Evolutionary conservation across 148 eudicot genomes (phyloP), one percentile per base, ranked within the genome.

Genomic region (Chenopodium berlandieri): DNA sequence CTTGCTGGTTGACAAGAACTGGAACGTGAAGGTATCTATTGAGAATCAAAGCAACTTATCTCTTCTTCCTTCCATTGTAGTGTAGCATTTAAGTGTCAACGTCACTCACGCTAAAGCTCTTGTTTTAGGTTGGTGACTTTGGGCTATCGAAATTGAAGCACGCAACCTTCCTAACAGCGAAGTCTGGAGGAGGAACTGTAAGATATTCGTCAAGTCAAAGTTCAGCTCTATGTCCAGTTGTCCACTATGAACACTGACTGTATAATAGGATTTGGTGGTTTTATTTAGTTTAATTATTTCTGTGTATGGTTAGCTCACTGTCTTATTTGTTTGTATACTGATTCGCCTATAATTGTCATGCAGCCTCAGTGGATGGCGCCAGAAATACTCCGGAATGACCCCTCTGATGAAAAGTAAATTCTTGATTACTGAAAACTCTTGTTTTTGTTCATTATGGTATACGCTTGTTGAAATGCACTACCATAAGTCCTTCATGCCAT

Each of bases 321-420:
- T 65, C 66, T 48, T n/a, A 11, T 63, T 12, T 58, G 9, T 62
- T 75, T 17, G 22, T 73, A 34, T 73, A 12, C 32, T 56, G 22
- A 37, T 75, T 23, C 52, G 52, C 16, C 27, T 66, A 80, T 56
- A 65, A 40, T 54, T 20, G n/a, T 76, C 27, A 13, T 89, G 87
- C 94, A 94, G 97, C 95, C 98, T 83, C 98, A 92, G 74, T 94
- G 98, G 98, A 92, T 91, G 97, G 98, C 98, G 46, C 98, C 97
- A 79, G 97, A 94, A 91, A 91, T 94, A 70, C 92, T 94, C 72
- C 88, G 94, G 75, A 94, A 88, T 82, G 98, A 94, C 75, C 92
- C 87, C 56, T 94, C 92, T 60, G 88, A 92, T 73, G 87, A 85
- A 78, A 85, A 85, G 87, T 85, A 81, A 84, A 48, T 50, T 73